A percentile compares a stretch with the other conserved stretches of the same genome.
These are phyloP conservation scores for Tylopilus rubrobrunneus DNA, from an alignment of 768 basidiomycete species.

Conservation along the genomic window DNA sequence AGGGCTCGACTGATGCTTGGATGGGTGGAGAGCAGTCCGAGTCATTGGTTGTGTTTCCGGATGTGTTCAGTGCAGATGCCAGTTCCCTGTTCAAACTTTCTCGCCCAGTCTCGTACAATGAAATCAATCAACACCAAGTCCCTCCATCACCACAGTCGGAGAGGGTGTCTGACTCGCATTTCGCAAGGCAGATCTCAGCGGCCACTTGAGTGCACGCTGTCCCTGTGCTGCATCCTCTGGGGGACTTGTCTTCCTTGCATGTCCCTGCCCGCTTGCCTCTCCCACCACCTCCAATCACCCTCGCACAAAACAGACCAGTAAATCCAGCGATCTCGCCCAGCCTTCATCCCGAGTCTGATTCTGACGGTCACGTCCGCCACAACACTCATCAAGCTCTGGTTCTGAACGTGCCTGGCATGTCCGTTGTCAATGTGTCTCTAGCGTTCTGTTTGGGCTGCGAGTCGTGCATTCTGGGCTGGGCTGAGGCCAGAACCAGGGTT, in stretches of 20 bases:
- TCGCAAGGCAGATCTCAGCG: conserved; percentile 62
- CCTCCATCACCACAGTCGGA: conserved; percentile 25
- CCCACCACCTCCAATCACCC: neutral
- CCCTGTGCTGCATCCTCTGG: neutral
- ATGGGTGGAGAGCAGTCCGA: too few species aligned
- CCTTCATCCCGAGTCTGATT: conserved; percentile 16
- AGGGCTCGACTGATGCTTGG: too few species aligned
- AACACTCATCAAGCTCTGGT: conserved; percentile 59
- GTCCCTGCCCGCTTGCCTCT: neutral
- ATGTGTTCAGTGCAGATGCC: too few species aligned
- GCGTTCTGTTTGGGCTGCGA: conserved; percentile 6
- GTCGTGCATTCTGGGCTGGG: neutral
- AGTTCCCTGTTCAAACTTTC: conserved; percentile 44
- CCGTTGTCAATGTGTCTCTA: conserved; percentile 12
- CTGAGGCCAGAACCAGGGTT: neutral
- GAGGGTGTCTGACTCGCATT: conserved; percentile 50
- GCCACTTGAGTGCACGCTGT: conserved; percentile 39
- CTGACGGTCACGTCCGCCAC: conserved; percentile 55
- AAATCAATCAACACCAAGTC: conserved; percentile 37
- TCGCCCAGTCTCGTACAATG: conserved; percentile 64
- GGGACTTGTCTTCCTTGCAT: conserved; percentile 1
- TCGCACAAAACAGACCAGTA: conserved; percentile 12
- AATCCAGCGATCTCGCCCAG: conserved; percentile 19
- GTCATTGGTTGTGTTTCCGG: too few species aligned
- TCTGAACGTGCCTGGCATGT: conserved; percentile 7